Evolutionary conservation across 495 filamentous ascomycete genomes (phyloP).

Genomic region (Acidomyces sp.): DNA sequence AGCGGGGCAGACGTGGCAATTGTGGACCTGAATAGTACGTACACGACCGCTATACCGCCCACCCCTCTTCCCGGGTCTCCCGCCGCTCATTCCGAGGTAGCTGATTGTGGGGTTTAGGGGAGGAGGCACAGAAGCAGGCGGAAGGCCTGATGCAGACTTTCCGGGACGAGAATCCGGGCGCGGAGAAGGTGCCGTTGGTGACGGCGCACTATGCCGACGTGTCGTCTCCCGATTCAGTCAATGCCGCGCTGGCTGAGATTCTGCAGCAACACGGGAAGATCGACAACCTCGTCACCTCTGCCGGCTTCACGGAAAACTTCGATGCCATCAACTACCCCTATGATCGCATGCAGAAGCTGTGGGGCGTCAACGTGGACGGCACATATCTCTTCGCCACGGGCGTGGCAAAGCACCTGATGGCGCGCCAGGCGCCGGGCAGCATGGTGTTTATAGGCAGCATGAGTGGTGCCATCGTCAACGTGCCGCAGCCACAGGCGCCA

Average conservation of each 20-base stretch:
- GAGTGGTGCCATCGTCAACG: conserved; percentile 83
- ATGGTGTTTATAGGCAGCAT: conserved; percentile 95
- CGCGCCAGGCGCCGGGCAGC: conserved; percentile 60
- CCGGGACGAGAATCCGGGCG: conserved; percentile 60
- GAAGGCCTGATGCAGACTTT: conserved; percentile 58
- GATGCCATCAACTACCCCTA: conserved; percentile 77
- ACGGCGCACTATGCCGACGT: conserved; percentile 87
- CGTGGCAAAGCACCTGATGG: conserved; percentile 81
- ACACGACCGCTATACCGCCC: neutral
- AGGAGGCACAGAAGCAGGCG: conserved; percentile 70
- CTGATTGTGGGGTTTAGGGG: conserved; percentile 38
- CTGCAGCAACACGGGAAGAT: conserved; percentile 60
- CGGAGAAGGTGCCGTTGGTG: conserved; percentile 59
- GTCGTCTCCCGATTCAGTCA: conserved; percentile 62
- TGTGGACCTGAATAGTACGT: conserved; percentile 82
- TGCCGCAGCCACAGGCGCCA: conserved; percentile 85
- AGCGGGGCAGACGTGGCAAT: conserved; percentile 83
- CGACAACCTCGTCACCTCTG: conserved; percentile 87
- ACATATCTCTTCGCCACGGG: conserved; percentile 79
- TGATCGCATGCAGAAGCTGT: conserved; percentile 80
- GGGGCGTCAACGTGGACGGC: conserved; percentile 88
- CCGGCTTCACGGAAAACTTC: conserved; percentile 93
- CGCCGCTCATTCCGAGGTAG: conserved; percentile 8
- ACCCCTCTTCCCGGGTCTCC: no score
- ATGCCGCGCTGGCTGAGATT: conserved; percentile 55